These are phyloP conservation scores for Acrocalymma vagum DNA, from an alignment of 2,329 filamentous ascomycete species.

Conservation along the genomic window DNA sequence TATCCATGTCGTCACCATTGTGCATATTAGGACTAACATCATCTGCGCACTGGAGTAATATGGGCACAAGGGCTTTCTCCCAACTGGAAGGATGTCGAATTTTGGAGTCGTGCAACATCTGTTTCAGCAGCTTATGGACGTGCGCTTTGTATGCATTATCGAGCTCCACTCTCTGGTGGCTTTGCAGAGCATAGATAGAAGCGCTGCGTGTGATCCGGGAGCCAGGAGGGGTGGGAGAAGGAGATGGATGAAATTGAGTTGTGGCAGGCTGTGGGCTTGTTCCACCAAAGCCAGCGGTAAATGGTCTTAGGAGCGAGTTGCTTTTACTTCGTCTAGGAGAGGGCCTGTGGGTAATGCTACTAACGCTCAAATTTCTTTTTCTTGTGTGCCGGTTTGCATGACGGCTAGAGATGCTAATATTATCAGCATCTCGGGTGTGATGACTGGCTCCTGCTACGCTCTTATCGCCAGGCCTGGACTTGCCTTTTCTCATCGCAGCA, in stretches of 20 bases:
- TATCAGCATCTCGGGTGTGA: conserved; percentile 70
- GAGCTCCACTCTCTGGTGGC: conserved; percentile 82
- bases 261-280: conserved; percentile 26
- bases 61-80: conserved; percentile 90
- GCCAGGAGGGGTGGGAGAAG: conserved; percentile 35
- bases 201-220: conserved; percentile 72
- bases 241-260: conserved; percentile 32
- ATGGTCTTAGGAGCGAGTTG: conserved; percentile 61
- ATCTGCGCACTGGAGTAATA: conserved; percentile 88
- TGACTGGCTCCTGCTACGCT: conserved; percentile 68
- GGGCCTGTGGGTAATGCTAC: conserved; percentile 75
- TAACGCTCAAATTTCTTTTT: conserved; percentile 83
- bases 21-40: conserved; percentile 94
- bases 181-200: too few species aligned
- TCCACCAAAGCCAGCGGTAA: conserved; percentile 49
- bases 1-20: conserved; percentile 93
- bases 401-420: conserved; percentile 70
- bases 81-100: conserved; percentile 79
- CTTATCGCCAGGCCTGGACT: conserved; percentile 76
- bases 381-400: conserved; percentile 71
- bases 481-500: conserved; percentile 77
- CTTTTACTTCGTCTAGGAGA: conserved; percentile 74
- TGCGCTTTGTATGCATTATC: conserved; percentile 89
- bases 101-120: conserved; percentile 79
- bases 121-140: conserved; percentile 83